Conservation (phyloP, 306 rosid genomes). For the Spatholobus suberectus region DNA sequence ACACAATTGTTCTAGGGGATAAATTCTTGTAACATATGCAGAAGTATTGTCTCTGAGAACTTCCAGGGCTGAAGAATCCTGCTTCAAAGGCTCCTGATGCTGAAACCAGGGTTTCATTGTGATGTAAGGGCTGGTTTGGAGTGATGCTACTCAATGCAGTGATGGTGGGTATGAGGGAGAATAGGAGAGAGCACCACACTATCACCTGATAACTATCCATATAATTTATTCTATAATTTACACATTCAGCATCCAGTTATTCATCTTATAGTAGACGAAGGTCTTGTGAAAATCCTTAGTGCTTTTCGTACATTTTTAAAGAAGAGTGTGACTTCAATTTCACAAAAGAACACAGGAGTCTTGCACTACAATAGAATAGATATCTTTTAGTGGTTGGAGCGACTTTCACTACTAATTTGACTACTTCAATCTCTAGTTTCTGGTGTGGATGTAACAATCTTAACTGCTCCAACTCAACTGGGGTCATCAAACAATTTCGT, state of each 20-base stretch:
- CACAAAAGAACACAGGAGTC: neutral
- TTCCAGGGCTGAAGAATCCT: neutral
- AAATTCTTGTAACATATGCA: slow-evolving; percentile 22
- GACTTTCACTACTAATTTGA: neutral
- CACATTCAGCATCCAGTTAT: neutral
- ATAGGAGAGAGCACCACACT: neutral
- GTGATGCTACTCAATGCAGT: neutral
- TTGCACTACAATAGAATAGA: neutral
- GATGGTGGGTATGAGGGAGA: neutral
- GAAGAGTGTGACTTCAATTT: neutral
- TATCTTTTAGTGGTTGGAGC: slow-evolving; percentile 8
- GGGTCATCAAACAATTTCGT: slow-evolving; percentile 3
- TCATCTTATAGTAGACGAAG: neutral
- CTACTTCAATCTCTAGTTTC: neutral
- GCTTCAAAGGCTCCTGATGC: slow-evolving; percentile 24
- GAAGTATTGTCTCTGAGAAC: neutral
- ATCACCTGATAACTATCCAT: neutral
- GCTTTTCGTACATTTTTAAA: neutral
- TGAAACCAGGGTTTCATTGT: neutral
- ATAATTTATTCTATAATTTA: neutral
- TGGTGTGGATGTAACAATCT: slow-evolving; percentile 3
- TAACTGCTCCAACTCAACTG: slow-evolving; percentile 23
- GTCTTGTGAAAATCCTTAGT: neutral
- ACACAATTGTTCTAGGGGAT: neutral
- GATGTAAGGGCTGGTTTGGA: neutral